phyloP scores from a whole-genome alignment of 2,329 filamentous ascomycete species.

The Penicillium sp. region DNA sequence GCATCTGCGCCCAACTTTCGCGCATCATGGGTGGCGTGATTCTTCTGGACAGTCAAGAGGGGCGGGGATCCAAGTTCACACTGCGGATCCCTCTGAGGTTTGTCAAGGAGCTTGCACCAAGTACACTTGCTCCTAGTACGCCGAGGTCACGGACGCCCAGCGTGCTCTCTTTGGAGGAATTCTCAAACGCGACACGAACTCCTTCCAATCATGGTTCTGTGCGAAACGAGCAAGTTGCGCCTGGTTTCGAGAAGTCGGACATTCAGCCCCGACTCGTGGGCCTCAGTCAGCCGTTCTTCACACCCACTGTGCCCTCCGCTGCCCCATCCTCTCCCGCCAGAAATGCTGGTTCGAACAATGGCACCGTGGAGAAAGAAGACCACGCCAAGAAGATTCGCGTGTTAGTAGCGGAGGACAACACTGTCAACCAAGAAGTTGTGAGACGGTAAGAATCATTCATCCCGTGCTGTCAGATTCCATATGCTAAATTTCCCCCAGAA shows the following conservation, averaged over 20 bases:
- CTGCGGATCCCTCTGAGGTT: constrained; percentile 81
- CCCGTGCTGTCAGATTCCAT: not conserved
- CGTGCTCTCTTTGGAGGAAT: constrained; percentile 30
- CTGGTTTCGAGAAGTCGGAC: constrained; percentile 57
- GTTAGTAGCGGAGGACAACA: constrained; percentile 80
- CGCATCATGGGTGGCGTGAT: constrained; percentile 80
- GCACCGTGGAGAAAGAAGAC: constrained; percentile 60
- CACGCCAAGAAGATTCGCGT: constrained; percentile 68
- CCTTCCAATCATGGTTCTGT: constrained; percentile 26
- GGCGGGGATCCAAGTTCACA: constrained; percentile 76
- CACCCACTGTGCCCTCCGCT: constrained; percentile 35
- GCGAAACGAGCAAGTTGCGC: constrained; percentile 30
- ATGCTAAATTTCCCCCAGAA: constrained; percentile 48
- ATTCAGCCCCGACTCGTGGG: constrained; percentile 78
- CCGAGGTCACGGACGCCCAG: constrained; percentile 37
- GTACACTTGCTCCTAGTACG: constrained; percentile 27
- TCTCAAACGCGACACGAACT: constrained; percentile 26
- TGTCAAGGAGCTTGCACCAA: constrained; percentile 65
- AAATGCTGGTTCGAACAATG: constrained; percentile 57
- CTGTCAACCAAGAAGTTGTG: constrained; percentile 64
- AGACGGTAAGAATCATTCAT: constrained; percentile 20
- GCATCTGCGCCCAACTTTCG: constrained; percentile 85
- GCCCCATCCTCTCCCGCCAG: constrained; percentile 7
- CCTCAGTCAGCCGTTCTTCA: constrained; percentile 79
- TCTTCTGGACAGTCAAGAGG: constrained; percentile 68